phyloP scores from a whole-genome alignment of 768 basidiomycete genomes.

The Kwoniella heveanensis region DNA sequence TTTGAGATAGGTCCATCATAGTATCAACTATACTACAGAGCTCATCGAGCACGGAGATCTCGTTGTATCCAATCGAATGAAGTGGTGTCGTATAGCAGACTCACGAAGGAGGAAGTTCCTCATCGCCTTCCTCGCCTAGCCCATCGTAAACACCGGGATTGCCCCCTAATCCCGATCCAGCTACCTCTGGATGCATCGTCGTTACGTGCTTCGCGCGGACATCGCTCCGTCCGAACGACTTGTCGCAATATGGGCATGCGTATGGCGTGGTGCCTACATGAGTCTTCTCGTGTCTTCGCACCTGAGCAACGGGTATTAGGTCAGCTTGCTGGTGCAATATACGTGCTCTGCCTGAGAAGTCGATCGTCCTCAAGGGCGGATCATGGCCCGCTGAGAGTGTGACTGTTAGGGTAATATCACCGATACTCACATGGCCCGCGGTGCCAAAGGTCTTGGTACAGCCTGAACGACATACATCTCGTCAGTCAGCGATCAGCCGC shows the following conservation, averaged over 20 bases:
- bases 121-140: conserved; percentile 4
- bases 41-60: no score
- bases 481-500: background rate
- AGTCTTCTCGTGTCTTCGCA: conserved; percentile 38
- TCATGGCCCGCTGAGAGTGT: no score
- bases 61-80: no score
- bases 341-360: no score
- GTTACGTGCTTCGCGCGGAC: conserved; percentile 41
- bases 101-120: conserved; percentile 16
- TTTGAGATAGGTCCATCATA: no score
- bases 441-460: conserved; percentile 44
- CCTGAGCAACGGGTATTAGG: no score
- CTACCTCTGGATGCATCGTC: conserved; percentile 36
- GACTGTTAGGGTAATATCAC: no score
- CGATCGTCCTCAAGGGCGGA: no score
- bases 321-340: no score
- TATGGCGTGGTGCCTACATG: conserved; percentile 42
- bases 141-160: conserved; percentile 8
- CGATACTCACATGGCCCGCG: conserved; percentile 39
- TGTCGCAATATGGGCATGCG: conserved; percentile 42
- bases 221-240: conserved; percentile 41
- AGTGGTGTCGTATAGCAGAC: no score
- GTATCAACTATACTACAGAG: no score
- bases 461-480: conserved; percentile 16
- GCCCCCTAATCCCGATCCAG: background rate